Evolutionary conservation across 1,139 yeast genomes (phyloP).

Genomic region (Protomyces inundatus): DNA sequence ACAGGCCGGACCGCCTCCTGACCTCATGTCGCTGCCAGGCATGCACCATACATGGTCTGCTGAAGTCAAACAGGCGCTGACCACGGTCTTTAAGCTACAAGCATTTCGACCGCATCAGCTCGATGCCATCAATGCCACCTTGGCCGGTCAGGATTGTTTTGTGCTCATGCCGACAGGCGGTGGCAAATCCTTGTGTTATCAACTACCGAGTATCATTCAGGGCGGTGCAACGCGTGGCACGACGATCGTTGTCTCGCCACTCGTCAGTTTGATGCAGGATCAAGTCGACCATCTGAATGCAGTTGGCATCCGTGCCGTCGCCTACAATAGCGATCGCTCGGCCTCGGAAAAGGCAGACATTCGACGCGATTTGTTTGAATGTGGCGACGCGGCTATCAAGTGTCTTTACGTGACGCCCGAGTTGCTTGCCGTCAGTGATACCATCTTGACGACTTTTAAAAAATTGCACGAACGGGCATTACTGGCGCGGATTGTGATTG

Average conservation of each 20-base stretch:
- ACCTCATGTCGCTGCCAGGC: slow-evolving; percentile 19
- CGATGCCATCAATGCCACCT: slow-evolving; percentile 78
- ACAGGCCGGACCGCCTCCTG: neutral
- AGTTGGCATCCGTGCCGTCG: slow-evolving; percentile 70
- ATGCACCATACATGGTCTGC: slow-evolving; percentile 51
- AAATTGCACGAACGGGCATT: slow-evolving; percentile 51
- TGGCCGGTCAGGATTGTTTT: slow-evolving; percentile 79
- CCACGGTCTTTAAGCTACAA: slow-evolving; percentile 55
- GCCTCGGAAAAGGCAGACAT: slow-evolving; percentile 61
- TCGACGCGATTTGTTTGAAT: slow-evolving; percentile 52
- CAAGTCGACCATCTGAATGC: slow-evolving; percentile 76
- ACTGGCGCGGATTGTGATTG: slow-evolving; percentile 85
- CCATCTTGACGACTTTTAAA: slow-evolving; percentile 61
- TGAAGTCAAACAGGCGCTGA: slow-evolving; percentile 59
- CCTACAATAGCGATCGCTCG: slow-evolving; percentile 73
- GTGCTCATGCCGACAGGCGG: slow-evolving; percentile 99
- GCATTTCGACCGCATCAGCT: slow-evolving; percentile 77
- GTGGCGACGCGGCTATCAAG: slow-evolving; percentile 54
- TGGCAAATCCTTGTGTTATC: slow-evolving; percentile 94
- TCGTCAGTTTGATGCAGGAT: slow-evolving; percentile 95
- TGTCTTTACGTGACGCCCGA: slow-evolving; percentile 91
- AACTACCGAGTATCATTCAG: slow-evolving; percentile 79
- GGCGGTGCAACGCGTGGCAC: slow-evolving; percentile 75
- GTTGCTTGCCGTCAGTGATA: slow-evolving; percentile 74
- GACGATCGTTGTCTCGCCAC: slow-evolving; percentile 88